Conservation (phyloP, 345 rosid genomes). For the Citrus sinensis region DVS_A1.0 CM039165.1:17389001-17389500, state of each 20-base stretch:
- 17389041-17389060: background rate
- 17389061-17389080: too few species aligned
- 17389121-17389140: constrained; percentile 31
- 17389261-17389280: constrained; percentile 30
- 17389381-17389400: background rate
- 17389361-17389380: background rate
- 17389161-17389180: constrained; percentile 49
- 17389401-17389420: too few species aligned
- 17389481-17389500: background rate
- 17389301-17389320: constrained; percentile 35
- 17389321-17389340: background rate
- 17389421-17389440: too few species aligned
- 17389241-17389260: constrained; percentile 5
- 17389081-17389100: too few species aligned
- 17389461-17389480: background rate
- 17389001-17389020: too few species aligned
- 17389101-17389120: too few species aligned
- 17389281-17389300: constrained; percentile 60
- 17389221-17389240: background rate
- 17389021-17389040: background rate
- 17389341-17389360: too few species aligned
- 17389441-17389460: background rate
- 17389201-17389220: constrained; percentile 50
- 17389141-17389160: constrained; percentile 67
- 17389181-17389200: constrained; percentile 91